These are phyloP conservation scores for Proteromonas lacertae DNA, from an alignment of 352 stramenopile species.

Conservation along the genomic window DNA sequence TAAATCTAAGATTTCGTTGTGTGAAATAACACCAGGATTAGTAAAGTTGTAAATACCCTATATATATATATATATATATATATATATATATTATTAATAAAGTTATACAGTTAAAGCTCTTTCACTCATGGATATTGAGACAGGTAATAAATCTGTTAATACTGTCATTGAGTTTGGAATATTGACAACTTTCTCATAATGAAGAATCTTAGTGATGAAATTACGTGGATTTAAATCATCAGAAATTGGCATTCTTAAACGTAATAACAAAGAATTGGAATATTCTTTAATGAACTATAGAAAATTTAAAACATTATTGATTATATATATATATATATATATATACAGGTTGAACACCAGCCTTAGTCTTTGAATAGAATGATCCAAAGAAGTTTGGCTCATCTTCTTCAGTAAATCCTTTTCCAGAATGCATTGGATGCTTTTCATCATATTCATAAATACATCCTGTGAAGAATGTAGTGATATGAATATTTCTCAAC, in stretches of 20 bases:
- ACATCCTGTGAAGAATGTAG: constrained; percentile 47
- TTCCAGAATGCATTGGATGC: constrained; percentile 28
- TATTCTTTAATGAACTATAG: not conserved
- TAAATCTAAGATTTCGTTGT: constrained; percentile 49
- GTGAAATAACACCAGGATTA: constrained; percentile 52
- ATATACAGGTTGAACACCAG: constrained; percentile 39
- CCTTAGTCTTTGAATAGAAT: constrained; percentile 57
- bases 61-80: constrained; percentile 16
- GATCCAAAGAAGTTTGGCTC: constrained; percentile 43
- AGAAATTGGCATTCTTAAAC: constrained; percentile 52
- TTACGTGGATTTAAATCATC: constrained; percentile 40
- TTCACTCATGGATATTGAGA: constrained; percentile 27
- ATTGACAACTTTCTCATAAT: constrained; percentile 32
- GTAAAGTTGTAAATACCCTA: constrained; percentile 64
- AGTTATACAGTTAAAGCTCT: constrained; percentile 11
- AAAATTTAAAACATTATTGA: not conserved
- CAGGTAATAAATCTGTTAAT: constrained; percentile 39
- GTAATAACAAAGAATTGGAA: constrained; percentile 12
- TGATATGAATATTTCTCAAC: constrained; percentile 31
- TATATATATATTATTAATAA: not conserved
- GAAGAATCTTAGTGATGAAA: constrained; percentile 62
- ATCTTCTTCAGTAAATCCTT: constrained; percentile 47
- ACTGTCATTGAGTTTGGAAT: constrained; percentile 63
- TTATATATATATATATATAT: not conserved
- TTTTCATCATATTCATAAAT: constrained; percentile 55